phyloP scores from a whole-genome alignment of 495 filamentous ascomycete genomes.

The Haplographium delicatum region DNA sequence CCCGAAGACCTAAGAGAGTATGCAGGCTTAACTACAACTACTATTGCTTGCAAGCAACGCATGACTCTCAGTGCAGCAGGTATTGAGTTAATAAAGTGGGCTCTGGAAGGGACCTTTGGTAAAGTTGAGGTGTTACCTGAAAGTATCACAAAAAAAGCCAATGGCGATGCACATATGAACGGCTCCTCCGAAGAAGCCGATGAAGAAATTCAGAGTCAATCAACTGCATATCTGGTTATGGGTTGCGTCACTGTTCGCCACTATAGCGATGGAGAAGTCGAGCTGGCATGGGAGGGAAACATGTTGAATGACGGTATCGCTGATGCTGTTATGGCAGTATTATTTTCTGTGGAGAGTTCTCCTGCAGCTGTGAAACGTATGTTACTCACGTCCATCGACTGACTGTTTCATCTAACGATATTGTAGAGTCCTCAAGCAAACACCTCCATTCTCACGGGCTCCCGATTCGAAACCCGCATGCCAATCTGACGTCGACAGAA shows the following conservation, averaged over 20 bases:
- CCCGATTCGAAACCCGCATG: constrained; percentile 61
- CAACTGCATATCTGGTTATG: constrained; percentile 76
- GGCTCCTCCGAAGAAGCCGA: constrained; percentile 47
- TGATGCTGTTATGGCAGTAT: constrained; percentile 87
- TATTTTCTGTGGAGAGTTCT: constrained; percentile 83
- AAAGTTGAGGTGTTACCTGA: constrained; percentile 62
- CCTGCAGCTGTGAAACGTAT: constrained; percentile 92
- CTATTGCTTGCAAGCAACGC: constrained; percentile 84
- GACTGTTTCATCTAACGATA: constrained; percentile 1
- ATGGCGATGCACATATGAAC: constrained; percentile 44
- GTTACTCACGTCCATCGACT: constrained; percentile 19
- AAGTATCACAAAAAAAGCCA: constrained; percentile 38
- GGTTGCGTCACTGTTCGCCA: constrained; percentile 77
- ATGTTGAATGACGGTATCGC: constrained; percentile 96
- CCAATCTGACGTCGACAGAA: constrained; percentile 62
- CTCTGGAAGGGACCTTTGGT: constrained; percentile 89
- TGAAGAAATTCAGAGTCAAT: constrained; percentile 48
- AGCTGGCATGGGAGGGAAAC: constrained; percentile 96
- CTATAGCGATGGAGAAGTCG: constrained; percentile 66
- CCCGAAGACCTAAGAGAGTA: constrained; percentile 94
- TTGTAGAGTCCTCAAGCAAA: constrained; percentile 42
- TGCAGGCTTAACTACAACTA: constrained; percentile 89
- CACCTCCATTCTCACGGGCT: constrained; percentile 54
- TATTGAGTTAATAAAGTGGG: constrained; percentile 88
- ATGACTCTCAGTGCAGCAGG: constrained; percentile 82